Evolutionary conservation across 495 filamentous ascomycete genomes (phyloP).

Genomic region (Daldinia vernicosa): DNA sequence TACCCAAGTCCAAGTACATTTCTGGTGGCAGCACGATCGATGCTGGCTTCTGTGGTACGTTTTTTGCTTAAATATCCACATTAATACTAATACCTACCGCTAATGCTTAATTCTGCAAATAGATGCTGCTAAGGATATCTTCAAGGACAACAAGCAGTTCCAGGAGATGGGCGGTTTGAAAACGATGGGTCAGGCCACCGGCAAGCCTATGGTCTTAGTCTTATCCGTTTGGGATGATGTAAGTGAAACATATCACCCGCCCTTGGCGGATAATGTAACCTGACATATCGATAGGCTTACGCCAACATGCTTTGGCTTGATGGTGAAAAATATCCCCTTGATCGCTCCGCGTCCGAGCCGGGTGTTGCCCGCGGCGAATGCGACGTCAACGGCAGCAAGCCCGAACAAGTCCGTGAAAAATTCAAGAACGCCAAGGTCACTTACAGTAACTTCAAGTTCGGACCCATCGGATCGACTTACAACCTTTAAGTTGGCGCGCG

Average conservation of each 20-base stretch:
- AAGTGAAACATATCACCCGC: conserved; percentile 22
- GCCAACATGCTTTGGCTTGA: conserved; percentile 87
- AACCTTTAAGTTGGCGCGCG: conserved; percentile 19
- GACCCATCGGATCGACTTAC: conserved; percentile 71
- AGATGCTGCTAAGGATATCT: conserved; percentile 65
- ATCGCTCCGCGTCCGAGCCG: conserved; percentile 67
- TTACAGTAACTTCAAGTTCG: conserved; percentile 74
- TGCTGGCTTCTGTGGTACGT: conserved; percentile 52
- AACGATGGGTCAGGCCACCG: conserved; percentile 66
- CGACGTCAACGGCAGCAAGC: conserved; percentile 64
- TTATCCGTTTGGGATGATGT: conserved; percentile 80
- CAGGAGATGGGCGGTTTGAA: conserved; percentile 65
- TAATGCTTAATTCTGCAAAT: neutral
- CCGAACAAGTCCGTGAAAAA: conserved; percentile 49
- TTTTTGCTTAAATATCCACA: neutral
- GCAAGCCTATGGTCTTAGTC: conserved; percentile 71
- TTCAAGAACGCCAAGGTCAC: conserved; percentile 55
- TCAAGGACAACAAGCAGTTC: conserved; percentile 69
- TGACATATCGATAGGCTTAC: conserved; percentile 52
- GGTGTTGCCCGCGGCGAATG: conserved; percentile 77
- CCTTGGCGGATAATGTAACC: neutral
- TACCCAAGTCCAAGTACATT: conserved; percentile 62
- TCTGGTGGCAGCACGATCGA: conserved; percentile 58
- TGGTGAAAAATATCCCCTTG: conserved; percentile 48
- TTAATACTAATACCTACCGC: neutral